Conservation (phyloP, 768 basidiomycete species). For the Pleurotus tuoliensis region DNA sequence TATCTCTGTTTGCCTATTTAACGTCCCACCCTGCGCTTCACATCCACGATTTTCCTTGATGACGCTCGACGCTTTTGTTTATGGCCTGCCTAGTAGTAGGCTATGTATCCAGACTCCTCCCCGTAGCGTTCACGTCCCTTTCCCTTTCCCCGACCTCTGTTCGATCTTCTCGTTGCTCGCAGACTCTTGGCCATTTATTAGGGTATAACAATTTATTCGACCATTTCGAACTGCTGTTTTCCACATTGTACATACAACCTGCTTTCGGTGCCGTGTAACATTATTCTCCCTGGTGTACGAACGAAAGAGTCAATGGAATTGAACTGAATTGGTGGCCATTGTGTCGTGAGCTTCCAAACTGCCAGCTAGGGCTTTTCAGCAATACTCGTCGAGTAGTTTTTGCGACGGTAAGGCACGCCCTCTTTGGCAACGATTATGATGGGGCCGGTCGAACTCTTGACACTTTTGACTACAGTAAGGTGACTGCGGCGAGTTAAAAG, state of each 20-base stretch:
- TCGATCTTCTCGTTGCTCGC: background rate
- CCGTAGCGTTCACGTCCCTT: background rate
- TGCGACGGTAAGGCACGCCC: background rate
- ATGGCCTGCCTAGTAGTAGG: too few relatives aligned
- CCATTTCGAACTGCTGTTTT: background rate
- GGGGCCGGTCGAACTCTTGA: background rate
- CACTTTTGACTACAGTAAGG: constrained; percentile 1
- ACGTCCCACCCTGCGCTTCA: background rate
- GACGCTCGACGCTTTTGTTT: background rate
- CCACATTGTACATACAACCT: constrained; percentile 7
- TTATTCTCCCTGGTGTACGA: background rate
- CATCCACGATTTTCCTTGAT: background rate
- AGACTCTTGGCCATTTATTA: background rate
- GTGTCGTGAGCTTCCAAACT: background rate
- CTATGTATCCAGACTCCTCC: background rate
- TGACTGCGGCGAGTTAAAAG: background rate
- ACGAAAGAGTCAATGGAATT: background rate
- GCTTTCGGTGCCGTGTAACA: constrained; percentile 3
- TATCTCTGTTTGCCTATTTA: background rate
- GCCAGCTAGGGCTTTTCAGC: background rate
- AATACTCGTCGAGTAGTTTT: background rate
- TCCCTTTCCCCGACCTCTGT: background rate
- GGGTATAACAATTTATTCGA: constrained; percentile 1
- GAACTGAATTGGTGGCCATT: background rate
- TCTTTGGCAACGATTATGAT: background rate